Evolutionary conservation across 2,329 filamentous ascomycete genomes (phyloP), one percentile per base, ranked within the genome.

Genomic region (Penicillium crustosum): DNA sequence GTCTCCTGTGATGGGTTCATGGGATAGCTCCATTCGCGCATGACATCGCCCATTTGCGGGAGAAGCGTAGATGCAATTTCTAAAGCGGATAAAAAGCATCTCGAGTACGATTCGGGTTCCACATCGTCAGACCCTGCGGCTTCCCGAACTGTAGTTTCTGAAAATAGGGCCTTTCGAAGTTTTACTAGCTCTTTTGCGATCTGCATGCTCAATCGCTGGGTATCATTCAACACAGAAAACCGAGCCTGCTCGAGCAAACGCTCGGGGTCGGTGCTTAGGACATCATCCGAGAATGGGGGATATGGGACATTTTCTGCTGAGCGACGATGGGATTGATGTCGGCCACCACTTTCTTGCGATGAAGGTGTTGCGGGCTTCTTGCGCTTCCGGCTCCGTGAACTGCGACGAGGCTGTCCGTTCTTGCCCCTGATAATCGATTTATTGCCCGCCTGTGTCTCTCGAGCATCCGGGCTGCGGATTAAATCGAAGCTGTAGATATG

Each of bases 401-500:
- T 70, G 56, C 72, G 70, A 35, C 69, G 49, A 39, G 43, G 4
- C 29, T 21, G 27, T 31, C 17, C 19, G n/a, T 45, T 19, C 31
- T 63, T 63, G 21, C 49, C 47, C 58, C 69, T 45, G 67, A 68
- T 54, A 1, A 65, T 64, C 6, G 50, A 45, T 13, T 67, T 64
- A 19, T 68, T 60, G 48, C 70, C 64, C 17, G 69, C 65, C 23
- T 75, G 67, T 15, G 59, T 53, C 21, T 84, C 82, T 56, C 75
- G 72, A 8, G 80, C 81, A 73, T 86, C 84, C 2, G 83, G 81
- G 63, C 81, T 83, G 48, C 81, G 79, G 43, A 86, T 73, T 17
- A 89, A 78, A 66, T 89, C 85, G 66, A 89, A 89, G 64, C 83
- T 83, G 72, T 87, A 86, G 50, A 89, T 86, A 61, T 85, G 80